These are phyloP conservation scores for Rosa persica DNA, from an alignment of 306 rosid genomes.

Conservation along the genomic window DNA sequence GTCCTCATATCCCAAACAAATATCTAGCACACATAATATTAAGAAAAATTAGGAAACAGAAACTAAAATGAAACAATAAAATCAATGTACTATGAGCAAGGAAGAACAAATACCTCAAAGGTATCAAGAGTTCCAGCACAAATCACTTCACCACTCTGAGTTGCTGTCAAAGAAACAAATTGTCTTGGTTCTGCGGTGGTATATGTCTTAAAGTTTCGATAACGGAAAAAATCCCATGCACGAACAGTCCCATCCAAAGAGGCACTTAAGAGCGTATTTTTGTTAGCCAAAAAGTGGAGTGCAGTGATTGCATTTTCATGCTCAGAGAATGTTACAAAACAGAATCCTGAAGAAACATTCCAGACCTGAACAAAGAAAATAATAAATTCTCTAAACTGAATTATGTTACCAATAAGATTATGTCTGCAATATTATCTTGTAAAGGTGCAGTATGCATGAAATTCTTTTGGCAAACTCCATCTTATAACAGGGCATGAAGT, in stretches of 20 bases:
- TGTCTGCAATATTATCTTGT: not conserved
- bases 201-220: constrained; percentile 78
- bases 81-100: constrained; percentile 18
- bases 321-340: constrained; percentile 88
- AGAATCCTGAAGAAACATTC: constrained; percentile 83
- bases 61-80: not conserved
- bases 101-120: constrained; percentile 64
- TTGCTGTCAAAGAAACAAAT: constrained; percentile 85
- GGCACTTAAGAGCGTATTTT: constrained; percentile 77
- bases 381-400: constrained; percentile 6
- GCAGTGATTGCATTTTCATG: constrained; percentile 89
- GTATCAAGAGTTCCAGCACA: constrained; percentile 96
- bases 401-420: not conserved
- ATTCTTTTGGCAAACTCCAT: not conserved
- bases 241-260: constrained; percentile 96
- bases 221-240: constrained; percentile 92
- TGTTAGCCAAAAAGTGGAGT: constrained; percentile 81
- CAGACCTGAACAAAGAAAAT: constrained; percentile 67
- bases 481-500: not conserved
- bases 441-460: not conserved
- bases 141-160: constrained; percentile 93
- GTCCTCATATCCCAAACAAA: constrained; percentile 96
- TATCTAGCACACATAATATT: constrained; percentile 47
- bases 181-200: constrained; percentile 77
- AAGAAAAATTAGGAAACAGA: constrained; percentile 12